Percentiles rank a stretch among this genome's conserved stretches.
These are phyloP conservation scores for Neocucurbitaria cava DNA, from an alignment of 2,329 filamentous ascomycete species.

Conservation along the genomic window DNA sequence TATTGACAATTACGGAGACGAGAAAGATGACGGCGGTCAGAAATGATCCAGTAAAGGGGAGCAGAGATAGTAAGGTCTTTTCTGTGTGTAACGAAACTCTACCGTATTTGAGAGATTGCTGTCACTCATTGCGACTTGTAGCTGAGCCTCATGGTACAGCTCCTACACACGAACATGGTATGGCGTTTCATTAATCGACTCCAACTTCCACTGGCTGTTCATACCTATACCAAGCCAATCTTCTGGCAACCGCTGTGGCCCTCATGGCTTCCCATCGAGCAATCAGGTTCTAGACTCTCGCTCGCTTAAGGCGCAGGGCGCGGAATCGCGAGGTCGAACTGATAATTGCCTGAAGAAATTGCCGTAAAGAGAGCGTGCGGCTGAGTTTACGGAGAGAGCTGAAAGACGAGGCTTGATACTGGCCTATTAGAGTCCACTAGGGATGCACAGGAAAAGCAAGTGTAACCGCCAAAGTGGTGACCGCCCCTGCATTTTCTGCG, in stretches of 20 bases:
- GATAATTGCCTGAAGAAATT: constrained; percentile 1
- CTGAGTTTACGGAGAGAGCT: constrained; percentile 3
- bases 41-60: not conserved
- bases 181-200: constrained; percentile 5
- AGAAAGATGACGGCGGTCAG: not conserved
- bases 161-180: constrained; percentile 1
- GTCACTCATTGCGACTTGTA: not conserved
- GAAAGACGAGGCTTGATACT: constrained; percentile 7
- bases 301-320: not conserved
- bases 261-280: not conserved
- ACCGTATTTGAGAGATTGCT: constrained; percentile 13
- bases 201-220: not conserved
- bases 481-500: constrained; percentile 4
- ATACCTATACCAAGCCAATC: not conserved
- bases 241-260: constrained; percentile 2
- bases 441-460: constrained; percentile 3
- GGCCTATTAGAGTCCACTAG: constrained; percentile 5
- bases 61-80: not conserved
- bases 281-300: not conserved
- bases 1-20: not conserved
- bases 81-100: not conserved
- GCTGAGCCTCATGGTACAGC: constrained; percentile 4
- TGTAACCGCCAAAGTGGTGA: not conserved
- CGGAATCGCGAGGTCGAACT: constrained; percentile 7
- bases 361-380: constrained; percentile 3